phyloP scores from a whole-genome alignment of 108 stramenopile species.

The Pelagomonas calceolata region DNA sequence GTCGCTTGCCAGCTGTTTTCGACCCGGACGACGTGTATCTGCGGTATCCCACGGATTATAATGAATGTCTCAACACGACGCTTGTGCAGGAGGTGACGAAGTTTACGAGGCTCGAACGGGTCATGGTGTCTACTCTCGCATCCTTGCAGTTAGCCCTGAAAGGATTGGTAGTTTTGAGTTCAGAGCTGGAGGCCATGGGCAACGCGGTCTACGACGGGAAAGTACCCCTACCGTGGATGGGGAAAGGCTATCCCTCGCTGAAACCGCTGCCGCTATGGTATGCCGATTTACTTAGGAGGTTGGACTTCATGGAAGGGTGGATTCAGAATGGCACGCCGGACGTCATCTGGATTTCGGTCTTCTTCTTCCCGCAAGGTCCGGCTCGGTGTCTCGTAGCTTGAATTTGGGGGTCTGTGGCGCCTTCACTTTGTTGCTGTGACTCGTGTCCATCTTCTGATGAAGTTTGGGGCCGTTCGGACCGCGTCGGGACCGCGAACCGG shows the following conservation, averaged over 20 bases:
- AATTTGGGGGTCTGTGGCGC: too few relatives aligned
- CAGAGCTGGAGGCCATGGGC: slow-evolving; percentile 54
- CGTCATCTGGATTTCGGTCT: slow-evolving; percentile 52
- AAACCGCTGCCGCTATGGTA: slow-evolving; percentile 51
- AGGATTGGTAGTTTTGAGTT: slow-evolving; percentile 44
- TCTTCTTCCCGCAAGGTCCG: slow-evolving; percentile 59
- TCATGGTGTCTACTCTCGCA: slow-evolving; percentile 31
- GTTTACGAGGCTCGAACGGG: slow-evolving; percentile 35
- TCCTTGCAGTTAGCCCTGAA: slow-evolving; percentile 44
- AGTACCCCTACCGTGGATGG: slow-evolving; percentile 41
- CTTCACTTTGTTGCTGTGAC: too few relatives aligned
- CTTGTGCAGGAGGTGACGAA: slow-evolving; percentile 53
- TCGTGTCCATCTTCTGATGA: too few relatives aligned
- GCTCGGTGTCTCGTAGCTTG: too few relatives aligned
- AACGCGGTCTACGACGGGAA: slow-evolving; percentile 31
- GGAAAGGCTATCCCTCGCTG: slow-evolving; percentile 42
- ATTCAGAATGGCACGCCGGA: slow-evolving; percentile 41
- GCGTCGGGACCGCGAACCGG: too few relatives aligned
- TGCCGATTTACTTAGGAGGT: slow-evolving; percentile 35
- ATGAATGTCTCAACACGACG: slow-evolving; percentile 56
- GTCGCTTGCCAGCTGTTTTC: slow-evolving; percentile 22
- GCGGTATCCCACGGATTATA: slow-evolving; percentile 47
- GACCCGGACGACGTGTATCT: slow-evolving; percentile 41
- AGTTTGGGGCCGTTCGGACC: too few relatives aligned
- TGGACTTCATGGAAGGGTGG: slow-evolving; percentile 42